phyloP scores from a whole-genome alignment of 2,329 filamentous ascomycete genomes.

The Trichoderma harzianum region DNA sequence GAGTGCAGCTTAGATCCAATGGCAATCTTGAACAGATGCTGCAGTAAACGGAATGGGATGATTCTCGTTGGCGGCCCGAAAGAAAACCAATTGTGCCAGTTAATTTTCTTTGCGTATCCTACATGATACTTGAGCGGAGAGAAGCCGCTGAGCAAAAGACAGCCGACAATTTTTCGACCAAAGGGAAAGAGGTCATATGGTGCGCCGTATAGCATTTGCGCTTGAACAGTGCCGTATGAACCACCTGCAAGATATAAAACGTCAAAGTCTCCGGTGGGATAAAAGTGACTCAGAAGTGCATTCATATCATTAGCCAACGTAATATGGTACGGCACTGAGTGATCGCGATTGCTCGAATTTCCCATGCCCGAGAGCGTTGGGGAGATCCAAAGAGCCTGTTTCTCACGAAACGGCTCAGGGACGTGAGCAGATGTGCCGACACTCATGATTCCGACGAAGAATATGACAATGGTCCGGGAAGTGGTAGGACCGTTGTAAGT shows the following conservation, averaged over 20 bases:
- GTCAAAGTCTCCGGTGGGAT: constrained; percentile 18
- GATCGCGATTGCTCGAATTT: not conserved
- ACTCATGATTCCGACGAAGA: constrained; percentile 25
- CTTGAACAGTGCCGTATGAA: constrained; percentile 25
- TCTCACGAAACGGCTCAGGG: not conserved
- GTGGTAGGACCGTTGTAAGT: constrained; percentile 23
- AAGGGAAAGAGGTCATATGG: constrained; percentile 22
- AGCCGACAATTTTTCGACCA: not conserved
- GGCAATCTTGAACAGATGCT: constrained; percentile 19
- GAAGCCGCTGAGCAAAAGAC: constrained; percentile 21
- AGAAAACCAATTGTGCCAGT: constrained; percentile 22
- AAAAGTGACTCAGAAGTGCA: not conserved
- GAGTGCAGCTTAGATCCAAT: not conserved
- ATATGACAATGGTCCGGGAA: constrained; percentile 22
- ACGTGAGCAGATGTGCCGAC: constrained; percentile 20
- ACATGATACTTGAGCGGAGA: constrained; percentile 23
- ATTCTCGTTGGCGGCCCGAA: constrained; percentile 19
- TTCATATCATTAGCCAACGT: not conserved
- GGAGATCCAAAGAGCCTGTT: not conserved
- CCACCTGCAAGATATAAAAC: constrained; percentile 22
- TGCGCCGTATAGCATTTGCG: constrained; percentile 26
- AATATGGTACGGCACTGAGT: not conserved
- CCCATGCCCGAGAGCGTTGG: not conserved
- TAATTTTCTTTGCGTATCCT: constrained; percentile 20
- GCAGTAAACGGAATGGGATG: constrained; percentile 19